These are phyloP conservation scores for Lippia alba DNA, from an alignment of 305 asterid species.

Conservation along the genomic window DNA sequence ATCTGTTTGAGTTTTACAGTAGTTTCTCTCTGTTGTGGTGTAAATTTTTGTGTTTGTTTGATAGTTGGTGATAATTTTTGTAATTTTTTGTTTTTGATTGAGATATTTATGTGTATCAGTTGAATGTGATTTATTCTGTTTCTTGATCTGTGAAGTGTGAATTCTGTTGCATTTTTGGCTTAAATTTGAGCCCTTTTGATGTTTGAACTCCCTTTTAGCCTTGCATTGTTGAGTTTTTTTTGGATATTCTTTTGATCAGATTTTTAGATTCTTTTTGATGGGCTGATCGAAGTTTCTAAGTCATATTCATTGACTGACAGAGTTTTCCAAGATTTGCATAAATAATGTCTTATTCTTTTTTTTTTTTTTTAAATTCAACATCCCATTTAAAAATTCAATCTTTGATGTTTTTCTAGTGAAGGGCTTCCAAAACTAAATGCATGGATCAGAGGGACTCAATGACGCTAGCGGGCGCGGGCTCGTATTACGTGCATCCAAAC, in stretches of 20 bases:
- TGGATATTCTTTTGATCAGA: slow-evolving; percentile 10
- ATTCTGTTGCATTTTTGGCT: slow-evolving; percentile 14
- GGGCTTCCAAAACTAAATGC: slow-evolving; percentile 41
- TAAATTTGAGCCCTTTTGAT: background rate
- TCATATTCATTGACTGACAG: background rate
- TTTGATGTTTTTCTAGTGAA: slow-evolving; percentile 35
- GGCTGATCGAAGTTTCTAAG: slow-evolving; percentile 9
- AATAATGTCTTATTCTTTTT: background rate
- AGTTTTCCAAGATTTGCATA: background rate
- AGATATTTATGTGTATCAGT: no score
- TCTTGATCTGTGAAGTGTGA: background rate
- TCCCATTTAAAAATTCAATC: slow-evolving; percentile 1
- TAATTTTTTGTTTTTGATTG: no score
- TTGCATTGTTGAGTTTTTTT: slow-evolving; percentile 29
- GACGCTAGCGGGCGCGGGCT: slow-evolving; percentile 59
- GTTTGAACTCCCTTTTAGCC: slow-evolving; percentile 2
- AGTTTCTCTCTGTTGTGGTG: no score
- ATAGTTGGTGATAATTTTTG: no score
- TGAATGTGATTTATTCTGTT: background rate
- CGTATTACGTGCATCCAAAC: slow-evolving; percentile 66
- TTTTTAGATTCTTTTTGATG: slow-evolving; percentile 9
- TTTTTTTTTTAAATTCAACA: slow-evolving; percentile 13
- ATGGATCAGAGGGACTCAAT: slow-evolving; percentile 83
- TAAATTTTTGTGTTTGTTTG: no score
- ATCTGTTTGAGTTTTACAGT: no score